A percentile compares a stretch with the other conserved stretches of the same genome.
phyloP scores from a whole-genome alignment of 2,329 filamentous ascomycete genomes.

The Cladophialophora immunda region DNA sequence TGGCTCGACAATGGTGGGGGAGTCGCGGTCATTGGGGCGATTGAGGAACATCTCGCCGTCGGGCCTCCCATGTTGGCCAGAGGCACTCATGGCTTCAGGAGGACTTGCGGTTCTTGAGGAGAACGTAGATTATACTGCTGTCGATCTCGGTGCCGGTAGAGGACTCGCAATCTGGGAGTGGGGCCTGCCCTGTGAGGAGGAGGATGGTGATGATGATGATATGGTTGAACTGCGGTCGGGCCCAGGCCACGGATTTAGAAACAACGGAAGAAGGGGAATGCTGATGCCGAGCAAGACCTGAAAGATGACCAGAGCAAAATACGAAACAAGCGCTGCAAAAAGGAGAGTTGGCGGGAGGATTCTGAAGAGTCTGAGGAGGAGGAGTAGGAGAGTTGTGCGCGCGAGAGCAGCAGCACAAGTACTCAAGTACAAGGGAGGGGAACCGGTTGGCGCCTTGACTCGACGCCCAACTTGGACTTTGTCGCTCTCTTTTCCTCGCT shows the following conservation, averaged over 20 bases:
- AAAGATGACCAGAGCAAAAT: constrained; percentile 17
- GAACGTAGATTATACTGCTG: neutral
- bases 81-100: constrained; percentile 52
- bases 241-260: constrained; percentile 22
- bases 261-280: constrained; percentile 4
- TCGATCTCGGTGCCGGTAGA: neutral
- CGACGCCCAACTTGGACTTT: neutral
- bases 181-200: constrained; percentile 10
- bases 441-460: constrained; percentile 1
- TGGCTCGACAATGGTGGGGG: constrained; percentile 78
- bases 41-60: constrained; percentile 85
- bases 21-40: constrained; percentile 63
- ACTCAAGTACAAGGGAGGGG: neutral
- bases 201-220: constrained; percentile 5
- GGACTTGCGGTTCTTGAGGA: neutral
- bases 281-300: constrained; percentile 20
- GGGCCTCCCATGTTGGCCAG: constrained; percentile 68
- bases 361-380: neutral
- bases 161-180: constrained; percentile 13
- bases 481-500: neutral
- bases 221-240: constrained; percentile 14
- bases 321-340: constrained; percentile 28
- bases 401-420: neutral
- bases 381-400: neutral
- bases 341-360: constrained; percentile 11